Evolutionary conservation across 129 eudicot species (phyloP).

Genomic region (Tagetes erecta): DNA sequence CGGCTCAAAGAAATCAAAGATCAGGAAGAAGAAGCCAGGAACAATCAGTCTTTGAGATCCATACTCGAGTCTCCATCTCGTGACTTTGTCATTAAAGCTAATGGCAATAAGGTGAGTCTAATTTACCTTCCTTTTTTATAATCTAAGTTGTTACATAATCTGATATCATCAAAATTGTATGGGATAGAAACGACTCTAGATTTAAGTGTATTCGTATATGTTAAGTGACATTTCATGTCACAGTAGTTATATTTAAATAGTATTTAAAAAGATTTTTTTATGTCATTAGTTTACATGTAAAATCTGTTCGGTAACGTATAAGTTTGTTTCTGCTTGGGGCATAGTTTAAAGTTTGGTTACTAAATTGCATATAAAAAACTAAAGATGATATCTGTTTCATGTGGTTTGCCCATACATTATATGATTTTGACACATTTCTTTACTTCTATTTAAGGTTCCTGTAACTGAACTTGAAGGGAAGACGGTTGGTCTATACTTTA

Average conservation of each 20-base stretch:
- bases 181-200: not conserved
- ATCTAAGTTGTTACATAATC: not conserved
- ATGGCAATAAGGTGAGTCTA: conserved; percentile 52
- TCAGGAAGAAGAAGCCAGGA: conserved; percentile 59
- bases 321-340: not conserved
- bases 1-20: conserved; percentile 49
- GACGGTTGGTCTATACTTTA: conserved; percentile 64
- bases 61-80: conserved; percentile 46
- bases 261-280: not conserved
- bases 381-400: not conserved
- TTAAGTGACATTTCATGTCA: not conserved
- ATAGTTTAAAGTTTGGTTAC: not conserved
- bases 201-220: not conserved
- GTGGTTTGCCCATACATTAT: not conserved
- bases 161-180: not conserved
- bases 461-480: conserved; percentile 79
- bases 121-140: not conserved
- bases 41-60: conserved; percentile 58
- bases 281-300: not conserved
- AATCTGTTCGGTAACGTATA: not conserved
- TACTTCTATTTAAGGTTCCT: conserved; percentile 44
- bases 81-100: conserved; percentile 48
- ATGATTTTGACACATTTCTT: conserved; percentile 2
- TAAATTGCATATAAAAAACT: not conserved
- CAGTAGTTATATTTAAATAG: not conserved